Conservation (phyloP, 2,329 filamentous ascomycete species). For the Scleromitrula shiraiana region DNA sequence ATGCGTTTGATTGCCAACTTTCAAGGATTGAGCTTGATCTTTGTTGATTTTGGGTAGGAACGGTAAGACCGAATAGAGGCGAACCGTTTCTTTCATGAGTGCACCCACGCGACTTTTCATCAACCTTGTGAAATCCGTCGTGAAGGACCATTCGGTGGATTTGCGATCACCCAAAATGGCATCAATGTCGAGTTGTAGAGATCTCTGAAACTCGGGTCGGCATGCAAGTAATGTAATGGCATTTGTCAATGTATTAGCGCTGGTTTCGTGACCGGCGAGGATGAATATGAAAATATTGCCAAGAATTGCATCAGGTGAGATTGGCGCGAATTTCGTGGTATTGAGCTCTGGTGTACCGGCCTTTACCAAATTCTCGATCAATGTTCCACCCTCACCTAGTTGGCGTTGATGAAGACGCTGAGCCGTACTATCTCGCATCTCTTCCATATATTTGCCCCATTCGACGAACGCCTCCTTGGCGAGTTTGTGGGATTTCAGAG, state of each 20-base stretch:
- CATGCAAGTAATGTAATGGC: not conserved
- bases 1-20: not conserved
- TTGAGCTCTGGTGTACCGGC: not conserved
- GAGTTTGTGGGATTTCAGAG: not conserved
- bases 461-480: not conserved
- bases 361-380: not conserved
- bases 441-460: not conserved
- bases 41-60: constrained; percentile 1
- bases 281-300: not conserved
- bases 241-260: not conserved
- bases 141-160: not conserved
- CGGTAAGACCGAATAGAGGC: not conserved
- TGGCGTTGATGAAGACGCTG: not conserved
- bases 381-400: not conserved
- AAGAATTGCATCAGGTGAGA: not conserved
- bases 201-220: not conserved
- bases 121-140: not conserved
- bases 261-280: not conserved
- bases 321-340: not conserved
- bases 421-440: not conserved
- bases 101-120: not conserved
- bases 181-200: not conserved
- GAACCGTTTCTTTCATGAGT: not conserved
- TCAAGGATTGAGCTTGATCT: not conserved
- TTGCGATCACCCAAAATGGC: not conserved